Evolutionary conservation across 1,284 basidiomycete species (phyloP).

Genomic region (Marasmius sp.): DNA sequence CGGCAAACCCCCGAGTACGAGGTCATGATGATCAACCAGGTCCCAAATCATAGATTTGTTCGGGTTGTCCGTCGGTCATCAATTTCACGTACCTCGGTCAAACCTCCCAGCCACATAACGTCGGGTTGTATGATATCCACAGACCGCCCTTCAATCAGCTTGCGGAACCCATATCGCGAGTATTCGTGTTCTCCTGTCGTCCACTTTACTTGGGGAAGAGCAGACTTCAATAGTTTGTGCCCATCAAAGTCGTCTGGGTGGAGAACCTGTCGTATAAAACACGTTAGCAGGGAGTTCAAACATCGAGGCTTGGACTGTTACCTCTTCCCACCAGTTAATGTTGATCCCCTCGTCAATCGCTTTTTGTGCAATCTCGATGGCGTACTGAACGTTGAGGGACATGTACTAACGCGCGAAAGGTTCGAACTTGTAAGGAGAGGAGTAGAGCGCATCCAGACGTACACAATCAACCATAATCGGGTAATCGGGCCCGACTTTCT

Average conservation of each 20-base stretch:
- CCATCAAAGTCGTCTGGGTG: constrained; percentile 46
- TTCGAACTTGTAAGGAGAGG: background rate
- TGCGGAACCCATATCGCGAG: constrained; percentile 50
- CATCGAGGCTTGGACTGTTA: constrained; percentile 17
- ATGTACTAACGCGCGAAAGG: constrained; percentile 28
- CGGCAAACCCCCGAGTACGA: too few relatives aligned
- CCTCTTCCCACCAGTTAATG: constrained; percentile 56
- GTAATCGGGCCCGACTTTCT: constrained; percentile 39
- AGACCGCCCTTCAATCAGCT: constrained; percentile 47
- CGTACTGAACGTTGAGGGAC: constrained; percentile 44
- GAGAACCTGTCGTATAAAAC: constrained; percentile 4
- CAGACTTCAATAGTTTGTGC: constrained; percentile 38
- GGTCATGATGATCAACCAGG: too few relatives aligned
- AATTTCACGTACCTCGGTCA: constrained; percentile 35
- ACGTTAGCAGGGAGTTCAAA: constrained; percentile 34
- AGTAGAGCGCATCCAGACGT: background rate
- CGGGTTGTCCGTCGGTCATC: too few relatives aligned
- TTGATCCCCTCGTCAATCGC: constrained; percentile 43
- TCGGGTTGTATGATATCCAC: constrained; percentile 53
- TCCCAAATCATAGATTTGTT: too few relatives aligned
- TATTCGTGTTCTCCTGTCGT: constrained; percentile 58
- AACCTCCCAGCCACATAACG: constrained; percentile 45
- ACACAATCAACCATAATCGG: constrained; percentile 45
- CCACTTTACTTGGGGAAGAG: constrained; percentile 46
- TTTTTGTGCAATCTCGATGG: constrained; percentile 43